These are phyloP conservation scores for Penicillium ucsense DNA, from an alignment of 495 filamentous ascomycete species.

Conservation along the genomic window DNA sequence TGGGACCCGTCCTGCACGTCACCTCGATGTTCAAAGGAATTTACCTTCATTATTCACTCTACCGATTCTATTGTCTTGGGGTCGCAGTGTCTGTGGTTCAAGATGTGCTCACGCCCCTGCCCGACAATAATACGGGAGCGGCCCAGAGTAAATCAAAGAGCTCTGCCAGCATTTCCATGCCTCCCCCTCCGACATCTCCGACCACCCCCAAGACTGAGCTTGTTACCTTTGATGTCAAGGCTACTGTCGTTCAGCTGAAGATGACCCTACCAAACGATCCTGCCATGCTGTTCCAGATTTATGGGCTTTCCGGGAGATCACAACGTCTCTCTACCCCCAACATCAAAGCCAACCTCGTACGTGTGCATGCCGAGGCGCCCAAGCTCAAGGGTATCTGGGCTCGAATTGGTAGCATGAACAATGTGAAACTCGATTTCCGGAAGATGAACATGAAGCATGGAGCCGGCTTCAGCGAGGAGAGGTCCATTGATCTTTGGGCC, in stretches of 20 bases:
- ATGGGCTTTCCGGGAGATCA: slow-evolving; percentile 65
- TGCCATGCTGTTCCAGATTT: slow-evolving; percentile 79
- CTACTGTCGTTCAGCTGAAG: slow-evolving; percentile 75
- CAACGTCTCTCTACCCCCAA: slow-evolving; percentile 82
- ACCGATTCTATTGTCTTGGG: slow-evolving; percentile 83
- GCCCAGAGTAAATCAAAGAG: slow-evolving; percentile 4
- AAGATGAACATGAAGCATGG: slow-evolving; percentile 60
- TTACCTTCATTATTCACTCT: slow-evolving; percentile 82
- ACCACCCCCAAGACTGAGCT: slow-evolving; percentile 46
- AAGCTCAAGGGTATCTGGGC: slow-evolving; percentile 75
- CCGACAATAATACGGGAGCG: slow-evolving; percentile 7
- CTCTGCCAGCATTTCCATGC: slow-evolving; percentile 11
- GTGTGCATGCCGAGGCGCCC: slow-evolving; percentile 79
- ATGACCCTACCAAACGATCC: slow-evolving; percentile 79
- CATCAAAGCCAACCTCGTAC: slow-evolving; percentile 59
- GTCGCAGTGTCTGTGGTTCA: slow-evolving; percentile 69
- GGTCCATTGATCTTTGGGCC: slow-evolving; percentile 70
- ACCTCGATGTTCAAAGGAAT: slow-evolving; percentile 71
- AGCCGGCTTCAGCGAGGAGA: slow-evolving; percentile 54
- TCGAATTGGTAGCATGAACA: slow-evolving; percentile 72
- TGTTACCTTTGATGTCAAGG: slow-evolving; percentile 71
- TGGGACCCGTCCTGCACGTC: slow-evolving; percentile 80
- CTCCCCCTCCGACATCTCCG: slow-evolving; percentile 21
- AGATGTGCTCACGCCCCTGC: slow-evolving; percentile 55
- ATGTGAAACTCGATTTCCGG: slow-evolving; percentile 67